Base-by-base conservation (phyloP, 257 asterid genomes). In the Nicotiana obtusifolia region DNA sequence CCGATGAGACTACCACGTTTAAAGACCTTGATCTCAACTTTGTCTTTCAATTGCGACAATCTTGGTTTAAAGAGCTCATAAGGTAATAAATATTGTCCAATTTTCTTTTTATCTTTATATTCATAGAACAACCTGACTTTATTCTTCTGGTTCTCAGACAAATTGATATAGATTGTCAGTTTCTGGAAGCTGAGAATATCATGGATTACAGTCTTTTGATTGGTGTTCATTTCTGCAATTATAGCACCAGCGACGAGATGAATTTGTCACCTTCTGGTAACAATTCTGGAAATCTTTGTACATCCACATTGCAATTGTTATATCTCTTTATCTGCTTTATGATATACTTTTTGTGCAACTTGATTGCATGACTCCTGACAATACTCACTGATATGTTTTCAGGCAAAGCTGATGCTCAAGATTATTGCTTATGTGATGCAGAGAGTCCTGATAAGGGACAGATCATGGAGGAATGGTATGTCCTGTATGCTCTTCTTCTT, bases 181-280 rank as follows among this genome's bases (percentile, higher is more conserved):
- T 93, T 88, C 86, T 93, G 90, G 97, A 93, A 89, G 91, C 93
- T 2, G 97, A 92, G 86, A 85, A 91, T 71, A 93, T 93, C 31
- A 93, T 93, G 97, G 97, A 93, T 87, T 93, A 93, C 82, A 93
- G 97, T 89, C 97, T 93, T 81, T 87, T 93, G 82, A 90, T 92
- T 33, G 97, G 97, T 60, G 89, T 93, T 84, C 97, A 93, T 87
- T 92, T 93, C 81, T 95, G 94, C 64, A 92, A 91, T 84, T 89
- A 83, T 81, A 57, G 22, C 52, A 65, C 24, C 83, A 28, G 56
- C 2, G 24, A 22, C 49, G 78, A 22, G 73, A 64, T 78, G 47
- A 64, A 73, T 60, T 26, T 54, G 8, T 80, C 67, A 24, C 60
- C 52, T 33, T 37, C 56, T 35, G 82, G 80, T 71, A 77, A 78